Evolutionary conservation across 1,284 basidiomycete genomes (phyloP), one percentile per base, ranked within the genome.

Genomic region (Schizophyllum commune): DNA sequence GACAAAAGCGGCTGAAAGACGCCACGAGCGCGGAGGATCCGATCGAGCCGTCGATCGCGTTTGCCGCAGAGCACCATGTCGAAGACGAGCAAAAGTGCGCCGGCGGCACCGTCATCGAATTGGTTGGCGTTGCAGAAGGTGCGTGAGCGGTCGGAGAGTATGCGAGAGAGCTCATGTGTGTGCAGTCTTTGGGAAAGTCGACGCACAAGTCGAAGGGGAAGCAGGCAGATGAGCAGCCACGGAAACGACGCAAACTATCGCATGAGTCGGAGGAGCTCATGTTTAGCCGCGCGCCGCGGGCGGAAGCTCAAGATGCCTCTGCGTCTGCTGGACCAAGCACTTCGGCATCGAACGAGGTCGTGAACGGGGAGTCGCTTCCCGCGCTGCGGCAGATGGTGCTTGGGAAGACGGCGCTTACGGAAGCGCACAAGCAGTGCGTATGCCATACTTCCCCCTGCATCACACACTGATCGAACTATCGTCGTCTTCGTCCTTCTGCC

Each of bases 81-180:
- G 47, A 60, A 55, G n/a, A 32, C 54, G 8, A 52, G 5, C n/a
- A 21, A 17, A 27, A 27, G 27, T 33, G 53, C 39, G 7, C 17
- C 55, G 4, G 32, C 59, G 15, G 53, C 53, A 6, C 53, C 79
- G 5, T 84, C 83, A 4, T 75, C 77, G 15, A 84, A 83, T 65
- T 83, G 83, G 82, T 64, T 78, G 5, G 72, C 77, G 1, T 65
- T 83, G 52, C 73, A 77, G 65, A 82, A 83, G 72, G 81, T 81
- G 58, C 56, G 65, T 66, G 17, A 2, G 39, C 17, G 27, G 5
- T 9, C 9, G 39, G 9, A 4, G 13, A 13, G 39, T 47, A 17
- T 11, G 4, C 3, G 13, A 47, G 9, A 17, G 9, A 9, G 9
- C 39, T 47, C 4, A 47, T 4, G 4, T 3, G 13, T 9, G 39